Percentiles rank a stretch among this genome's conserved stretches.
These are phyloP conservation scores for Xanthoconium purpureum DNA, from an alignment of 768 basidiomycete species.

Conservation along the genomic window DNA sequence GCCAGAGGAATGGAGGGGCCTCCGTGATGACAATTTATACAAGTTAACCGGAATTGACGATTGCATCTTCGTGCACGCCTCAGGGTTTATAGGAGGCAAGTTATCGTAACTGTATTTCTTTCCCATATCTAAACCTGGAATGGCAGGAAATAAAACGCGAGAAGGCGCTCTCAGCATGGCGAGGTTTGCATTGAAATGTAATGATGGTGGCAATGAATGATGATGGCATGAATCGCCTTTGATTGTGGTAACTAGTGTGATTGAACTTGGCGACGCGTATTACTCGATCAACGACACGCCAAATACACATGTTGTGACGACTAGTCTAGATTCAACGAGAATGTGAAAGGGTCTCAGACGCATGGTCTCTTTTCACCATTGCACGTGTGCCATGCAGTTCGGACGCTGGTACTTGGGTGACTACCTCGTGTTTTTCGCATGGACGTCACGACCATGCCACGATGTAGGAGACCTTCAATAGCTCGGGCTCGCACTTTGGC, in stretches of 20 bases:
- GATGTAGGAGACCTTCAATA: slow-evolving; percentile 24
- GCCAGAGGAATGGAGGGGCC: slow-evolving; percentile 90
- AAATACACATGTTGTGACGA: slow-evolving; percentile 12
- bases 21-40: slow-evolving; percentile 81
- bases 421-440: slow-evolving; percentile 34
- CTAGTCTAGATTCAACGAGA: slow-evolving; percentile 6
- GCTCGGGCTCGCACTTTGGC: slow-evolving; percentile 4
- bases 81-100: slow-evolving; percentile 93
- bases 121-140: slow-evolving; percentile 10
- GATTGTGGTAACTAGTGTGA: slow-evolving; percentile 7
- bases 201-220: slow-evolving; percentile 18
- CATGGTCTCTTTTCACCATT: slow-evolving; percentile 2
- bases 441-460: slow-evolving; percentile 26
- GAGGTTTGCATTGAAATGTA: slow-evolving; percentile 52
- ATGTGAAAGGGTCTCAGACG: slow-evolving; percentile 9
- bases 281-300: slow-evolving; percentile 10
- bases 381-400: background rate
- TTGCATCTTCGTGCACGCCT: slow-evolving; percentile 91
- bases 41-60: slow-evolving; percentile 71
- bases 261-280: slow-evolving; percentile 10
- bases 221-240: slow-evolving; percentile 14
- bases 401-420: slow-evolving; percentile 7
- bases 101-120: slow-evolving; percentile 4
- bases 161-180: slow-evolving; percentile 86
- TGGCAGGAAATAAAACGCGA: slow-evolving; percentile 79